phyloP scores from a whole-genome alignment of 1,139 yeast genomes.

The Geotrichum bryndzae region DNA sequence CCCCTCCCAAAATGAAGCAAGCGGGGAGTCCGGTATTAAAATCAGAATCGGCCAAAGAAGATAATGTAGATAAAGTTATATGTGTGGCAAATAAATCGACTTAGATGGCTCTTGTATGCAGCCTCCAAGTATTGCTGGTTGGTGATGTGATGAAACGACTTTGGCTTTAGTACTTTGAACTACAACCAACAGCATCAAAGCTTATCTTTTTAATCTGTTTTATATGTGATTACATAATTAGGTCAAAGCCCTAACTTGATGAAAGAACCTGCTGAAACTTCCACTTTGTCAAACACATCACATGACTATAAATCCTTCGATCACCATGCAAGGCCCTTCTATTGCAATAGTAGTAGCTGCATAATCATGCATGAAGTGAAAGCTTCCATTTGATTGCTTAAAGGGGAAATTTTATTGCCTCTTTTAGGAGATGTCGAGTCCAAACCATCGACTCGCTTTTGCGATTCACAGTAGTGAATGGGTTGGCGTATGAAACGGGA shows the following conservation, averaged over 20 bases:
- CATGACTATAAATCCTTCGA: neutral
- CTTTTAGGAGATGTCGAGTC: slow-evolving; percentile 1
- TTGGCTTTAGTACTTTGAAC: neutral
- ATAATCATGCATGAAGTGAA: neutral
- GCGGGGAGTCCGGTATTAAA: too few relatives aligned
- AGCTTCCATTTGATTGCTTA: neutral
- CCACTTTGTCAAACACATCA: neutral
- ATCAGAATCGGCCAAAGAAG: too few relatives aligned
- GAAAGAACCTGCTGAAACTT: neutral
- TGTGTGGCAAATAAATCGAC: too few relatives aligned
- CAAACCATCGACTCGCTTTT: neutral
- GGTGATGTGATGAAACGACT: too few relatives aligned
- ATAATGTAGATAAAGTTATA: too few relatives aligned
- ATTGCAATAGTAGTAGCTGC: neutral
- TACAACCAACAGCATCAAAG: neutral
- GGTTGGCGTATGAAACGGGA: neutral
- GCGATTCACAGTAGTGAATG: neutral
- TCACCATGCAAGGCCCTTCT: neutral
- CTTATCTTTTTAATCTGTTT: neutral
- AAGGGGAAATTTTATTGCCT: slow-evolving; percentile 4
- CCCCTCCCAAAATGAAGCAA: too few relatives aligned
- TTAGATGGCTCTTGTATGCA: too few relatives aligned
- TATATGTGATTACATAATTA: neutral
- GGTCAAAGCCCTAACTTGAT: neutral
- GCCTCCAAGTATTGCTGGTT: too few relatives aligned